Evolutionary conservation across 768 basidiomycete genomes (phyloP), one percentile per base, ranked within the genome.

Genomic region (Russula earlei): DNA sequence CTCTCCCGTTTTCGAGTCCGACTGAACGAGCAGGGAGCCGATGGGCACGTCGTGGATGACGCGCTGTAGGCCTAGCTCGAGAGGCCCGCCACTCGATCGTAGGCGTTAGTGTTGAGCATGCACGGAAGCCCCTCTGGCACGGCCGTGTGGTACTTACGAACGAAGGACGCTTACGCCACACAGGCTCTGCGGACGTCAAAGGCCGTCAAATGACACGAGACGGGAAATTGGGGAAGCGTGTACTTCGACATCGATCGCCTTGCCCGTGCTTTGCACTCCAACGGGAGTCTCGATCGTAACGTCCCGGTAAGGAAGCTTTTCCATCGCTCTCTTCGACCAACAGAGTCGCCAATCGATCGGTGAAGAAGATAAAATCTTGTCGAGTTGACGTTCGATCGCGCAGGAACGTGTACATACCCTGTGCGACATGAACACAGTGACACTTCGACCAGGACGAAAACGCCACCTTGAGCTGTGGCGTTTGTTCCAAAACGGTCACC

Each of bases 321-420:
- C 84, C 65, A 94, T 74, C 0, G 92, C 91, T 66, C 83, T 78
- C 69, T 98, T n/a, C 95, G 5, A 89, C 81, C 22, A 98, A 70
- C 19, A 91, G 69, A 0, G 90, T 92, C 0, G 94, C 81, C 2
- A 98, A 72, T 17, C 95, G 79, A 67, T 96, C 92, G 0, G 82
- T 81, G 66, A 91, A 92, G 74, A 96, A 95, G 37, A 97, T 83
- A 65, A 97, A 98, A 65, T 97, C 92, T 63, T 88, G 87, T 17
- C 84, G 75, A 12, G 72, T 71, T 0, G 88, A 85, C n/a, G 71
- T 76, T 53, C 71, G 73, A 63, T 91, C 84, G 8, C 95, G 79
- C 20, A 99, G 66, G 24, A 88, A 83, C 0, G 95, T 97, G 67
- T 85, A 86, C 6, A 97, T 93, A 0, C 92, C 93, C 91, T 95